These are phyloP conservation scores for Plectranthus barbatus DNA, from an alignment of 257 asterid genomes.

Conservation along the genomic window DNA sequence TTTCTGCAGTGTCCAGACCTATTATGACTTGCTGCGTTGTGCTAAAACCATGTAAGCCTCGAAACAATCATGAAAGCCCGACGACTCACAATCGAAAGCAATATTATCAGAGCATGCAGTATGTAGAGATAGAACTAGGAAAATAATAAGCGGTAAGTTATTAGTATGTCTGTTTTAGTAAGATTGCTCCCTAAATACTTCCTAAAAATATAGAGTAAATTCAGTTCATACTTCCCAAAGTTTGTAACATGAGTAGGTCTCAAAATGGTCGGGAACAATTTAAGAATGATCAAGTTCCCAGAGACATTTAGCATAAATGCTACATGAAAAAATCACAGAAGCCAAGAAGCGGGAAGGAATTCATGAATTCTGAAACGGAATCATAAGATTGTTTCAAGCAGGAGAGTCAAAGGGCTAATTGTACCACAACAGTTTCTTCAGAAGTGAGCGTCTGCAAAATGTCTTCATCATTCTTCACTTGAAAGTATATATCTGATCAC, in stretches of 20 bases:
- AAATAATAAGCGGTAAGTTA: background rate
- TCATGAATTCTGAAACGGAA: background rate
- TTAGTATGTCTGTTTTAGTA: background rate
- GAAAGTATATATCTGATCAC: conserved; percentile 92
- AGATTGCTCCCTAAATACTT: conserved; percentile 1
- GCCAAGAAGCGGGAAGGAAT: background rate
- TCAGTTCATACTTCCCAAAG: background rate
- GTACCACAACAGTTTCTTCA: conserved; percentile 84
- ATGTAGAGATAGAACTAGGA: background rate
- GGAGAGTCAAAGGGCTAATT: conserved; percentile 4
- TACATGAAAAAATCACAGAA: background rate
- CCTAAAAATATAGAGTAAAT: background rate
- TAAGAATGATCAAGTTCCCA: background rate
- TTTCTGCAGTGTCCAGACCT: conserved; percentile 83
- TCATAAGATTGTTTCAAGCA: background rate
- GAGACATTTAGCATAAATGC: background rate
- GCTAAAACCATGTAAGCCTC: conserved; percentile 28
- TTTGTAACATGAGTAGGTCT: background rate
- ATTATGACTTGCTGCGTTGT: conserved; percentile 84
- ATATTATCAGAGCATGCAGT: conserved; percentile 5
- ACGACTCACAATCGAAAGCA: background rate
- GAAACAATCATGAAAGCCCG: background rate
- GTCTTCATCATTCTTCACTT: conserved; percentile 92
- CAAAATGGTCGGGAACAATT: background rate
- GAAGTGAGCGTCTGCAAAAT: conserved; percentile 64